A percentile compares a stretch with the other conserved stretches of the same genome.
These are phyloP conservation scores for Talaromyces sp. DNA, from an alignment of 2,329 filamentous ascomycete species.

Conservation along the genomic window DNA sequence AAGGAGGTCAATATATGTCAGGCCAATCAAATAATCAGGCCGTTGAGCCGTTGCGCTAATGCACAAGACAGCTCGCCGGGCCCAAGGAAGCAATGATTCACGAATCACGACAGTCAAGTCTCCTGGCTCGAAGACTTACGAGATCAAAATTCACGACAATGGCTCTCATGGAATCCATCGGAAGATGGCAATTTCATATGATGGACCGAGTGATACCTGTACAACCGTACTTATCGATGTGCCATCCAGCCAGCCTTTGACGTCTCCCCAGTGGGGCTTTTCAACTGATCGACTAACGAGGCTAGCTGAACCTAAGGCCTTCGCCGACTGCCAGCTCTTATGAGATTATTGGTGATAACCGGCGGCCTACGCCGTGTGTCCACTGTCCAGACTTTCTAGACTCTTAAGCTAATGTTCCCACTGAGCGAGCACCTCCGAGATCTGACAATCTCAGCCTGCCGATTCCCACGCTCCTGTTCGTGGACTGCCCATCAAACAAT, in stretches of 20 bases:
- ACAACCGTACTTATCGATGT: not conserved
- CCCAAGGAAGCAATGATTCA: not conserved
- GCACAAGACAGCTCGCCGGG: not conserved
- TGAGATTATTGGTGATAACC: not conserved
- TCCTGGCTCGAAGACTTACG: too few species aligned
- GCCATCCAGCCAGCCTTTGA: not conserved
- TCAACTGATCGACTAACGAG: slow-evolving; percentile 12
- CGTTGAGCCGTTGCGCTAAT: slow-evolving; percentile 10
- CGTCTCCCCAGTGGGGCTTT: slow-evolving; percentile 5
- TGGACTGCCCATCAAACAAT: slow-evolving; percentile 1
- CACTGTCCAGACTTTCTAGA: not conserved
- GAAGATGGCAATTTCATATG: too few species aligned
- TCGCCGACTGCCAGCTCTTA: not conserved
- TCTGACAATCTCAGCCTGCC: slow-evolving; percentile 8
- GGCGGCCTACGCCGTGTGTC: not conserved
- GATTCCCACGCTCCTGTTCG: slow-evolving; percentile 10
- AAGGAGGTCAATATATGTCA: not conserved
- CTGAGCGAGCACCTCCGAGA: slow-evolving; percentile 15
- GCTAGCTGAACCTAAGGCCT: slow-evolving; percentile 13
- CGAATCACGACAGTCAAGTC: not conserved
- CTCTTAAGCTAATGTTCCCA: slow-evolving; percentile 4
- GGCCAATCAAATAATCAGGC: not conserved
- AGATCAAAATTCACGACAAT: too few species aligned
- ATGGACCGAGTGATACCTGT: not conserved
- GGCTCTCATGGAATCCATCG: too few species aligned